Evolutionary conservation across 768 basidiomycete genomes (phyloP), one percentile per base, ranked within the genome.

Genomic region (Hydnum rufescens): DNA sequence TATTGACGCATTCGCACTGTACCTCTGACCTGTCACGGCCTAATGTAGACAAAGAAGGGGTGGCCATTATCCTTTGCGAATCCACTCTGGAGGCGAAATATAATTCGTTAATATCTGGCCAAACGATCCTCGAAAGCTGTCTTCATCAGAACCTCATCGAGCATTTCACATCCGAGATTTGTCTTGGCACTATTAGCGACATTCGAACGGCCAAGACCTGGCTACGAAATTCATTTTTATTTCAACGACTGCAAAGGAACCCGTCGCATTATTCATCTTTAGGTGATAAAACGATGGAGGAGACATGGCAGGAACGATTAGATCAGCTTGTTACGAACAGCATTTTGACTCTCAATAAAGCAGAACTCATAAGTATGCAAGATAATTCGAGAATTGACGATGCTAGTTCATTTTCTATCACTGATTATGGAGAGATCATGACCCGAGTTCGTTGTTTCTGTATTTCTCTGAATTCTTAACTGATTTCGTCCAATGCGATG

Each of bases 141-240:
- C 74, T 92, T 5, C 89, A 95, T 64, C 66, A 67, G 48, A 83
- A 85, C 61, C 73, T 99, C 4, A 68, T 78, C 2, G 93, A 97
- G 63, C 90, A 96, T 63, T 66, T 99, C 57, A 96, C 96, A 60
- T 88, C 88, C 1, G 93, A 99, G 66, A 82, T 96, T 52, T 81
- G 81, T 0, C 71, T 96, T 5, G 75, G 78, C 2, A 90, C 92
- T 0, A 90, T 99, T 60, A 76, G 71, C 3, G 70, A 73, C 58
- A 55, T 83, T 3, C 64, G 71, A 2, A 74, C 73, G 4, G 93
- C 89, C 1, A 82, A 82, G 58, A 67, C 71, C 16, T 99, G 95
- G 95, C 66, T 93, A 25, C 74, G 71, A 22, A 76, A 73, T 52
- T 85, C 92, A 0, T 99, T 96, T 65, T 67, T 99, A 13, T 93